These are phyloP conservation scores for Garcia nutans DNA, from an alignment of 345 rosid genomes.

Conservation along the genomic window DNA sequence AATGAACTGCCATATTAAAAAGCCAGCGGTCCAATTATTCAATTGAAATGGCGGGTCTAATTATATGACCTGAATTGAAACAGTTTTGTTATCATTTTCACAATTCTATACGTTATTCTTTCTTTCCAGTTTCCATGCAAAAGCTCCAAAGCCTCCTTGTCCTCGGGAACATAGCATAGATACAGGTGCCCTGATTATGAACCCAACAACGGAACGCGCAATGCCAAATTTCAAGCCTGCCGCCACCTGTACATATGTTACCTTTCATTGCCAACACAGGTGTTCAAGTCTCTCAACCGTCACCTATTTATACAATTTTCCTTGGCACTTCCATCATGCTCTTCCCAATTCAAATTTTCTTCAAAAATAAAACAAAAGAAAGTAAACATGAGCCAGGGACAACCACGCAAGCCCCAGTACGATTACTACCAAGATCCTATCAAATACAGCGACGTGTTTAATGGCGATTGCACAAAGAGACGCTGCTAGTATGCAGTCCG, in stretches of 20 bases:
- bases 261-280: not conserved
- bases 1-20: too few relatives aligned
- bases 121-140: too few relatives aligned
- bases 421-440: constrained; percentile 22
- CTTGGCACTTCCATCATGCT: too few relatives aligned
- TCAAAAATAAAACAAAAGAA: too few relatives aligned
- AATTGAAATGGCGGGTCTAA: too few relatives aligned
- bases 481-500: constrained; percentile 41
- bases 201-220: not conserved
- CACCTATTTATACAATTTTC: too few relatives aligned
- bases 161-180: not conserved
- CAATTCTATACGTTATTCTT: too few relatives aligned
- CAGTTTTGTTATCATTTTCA: too few relatives aligned
- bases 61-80: too few relatives aligned
- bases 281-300: not conserved
- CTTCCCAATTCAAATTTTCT: not conserved
- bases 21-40: too few relatives aligned
- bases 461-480: constrained; percentile 38
- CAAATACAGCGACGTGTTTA: constrained; percentile 36
- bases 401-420: constrained; percentile 19
- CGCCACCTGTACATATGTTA: not conserved
- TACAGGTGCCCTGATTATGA: constrained; percentile 1
- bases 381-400: constrained; percentile 29
- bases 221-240: not conserved
- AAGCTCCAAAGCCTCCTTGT: too few relatives aligned